Conservation (phyloP, 2,329 filamentous ascomycete genomes). For the Aspergillus terreus region DNA sequence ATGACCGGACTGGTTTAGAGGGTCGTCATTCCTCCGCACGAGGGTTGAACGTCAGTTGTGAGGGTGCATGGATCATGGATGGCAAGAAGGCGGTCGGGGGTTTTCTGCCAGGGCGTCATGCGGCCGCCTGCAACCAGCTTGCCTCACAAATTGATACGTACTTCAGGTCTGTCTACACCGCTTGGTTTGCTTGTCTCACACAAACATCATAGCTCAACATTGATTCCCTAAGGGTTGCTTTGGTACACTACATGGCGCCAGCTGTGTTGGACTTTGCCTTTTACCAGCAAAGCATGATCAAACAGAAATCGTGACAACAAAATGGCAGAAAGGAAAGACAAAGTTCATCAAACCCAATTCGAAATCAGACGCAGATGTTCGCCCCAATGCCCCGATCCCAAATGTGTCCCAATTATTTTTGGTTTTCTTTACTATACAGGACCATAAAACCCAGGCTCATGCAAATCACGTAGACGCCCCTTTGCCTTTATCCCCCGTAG, state of each 20-base stretch:
- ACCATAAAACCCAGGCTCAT: slow-evolving; percentile 25
- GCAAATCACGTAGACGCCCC: slow-evolving; percentile 29
- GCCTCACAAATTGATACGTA: too few species aligned
- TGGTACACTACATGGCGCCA: background rate
- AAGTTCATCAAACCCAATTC: slow-evolving; percentile 25
- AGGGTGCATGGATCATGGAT: slow-evolving; percentile 12
- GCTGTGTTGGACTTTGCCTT: background rate
- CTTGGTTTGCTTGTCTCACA: too few species aligned
- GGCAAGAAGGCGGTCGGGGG: slow-evolving; percentile 17
- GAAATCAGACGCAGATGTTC: slow-evolving; percentile 36
- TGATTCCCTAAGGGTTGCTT: background rate
- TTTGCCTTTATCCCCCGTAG: slow-evolving; percentile 41
- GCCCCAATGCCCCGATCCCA: slow-evolving; percentile 38
- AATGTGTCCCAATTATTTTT: slow-evolving; percentile 35
- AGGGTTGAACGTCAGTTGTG: background rate
- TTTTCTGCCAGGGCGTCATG: slow-evolving; percentile 12
- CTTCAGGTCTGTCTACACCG: too few species aligned
- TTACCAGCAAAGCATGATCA: slow-evolving; percentile 4
- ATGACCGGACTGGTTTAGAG: slow-evolving; percentile 4
- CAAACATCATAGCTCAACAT: too few species aligned
- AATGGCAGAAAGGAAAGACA: slow-evolving; percentile 13
- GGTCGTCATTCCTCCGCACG: slow-evolving; percentile 3
- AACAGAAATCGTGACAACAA: slow-evolving; percentile 1
- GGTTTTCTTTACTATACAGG: slow-evolving; percentile 37
- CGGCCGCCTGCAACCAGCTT: background rate